phyloP scores from a whole-genome alignment of 2,329 filamentous ascomycete species.

The Parastagonospora avenae region DNA sequence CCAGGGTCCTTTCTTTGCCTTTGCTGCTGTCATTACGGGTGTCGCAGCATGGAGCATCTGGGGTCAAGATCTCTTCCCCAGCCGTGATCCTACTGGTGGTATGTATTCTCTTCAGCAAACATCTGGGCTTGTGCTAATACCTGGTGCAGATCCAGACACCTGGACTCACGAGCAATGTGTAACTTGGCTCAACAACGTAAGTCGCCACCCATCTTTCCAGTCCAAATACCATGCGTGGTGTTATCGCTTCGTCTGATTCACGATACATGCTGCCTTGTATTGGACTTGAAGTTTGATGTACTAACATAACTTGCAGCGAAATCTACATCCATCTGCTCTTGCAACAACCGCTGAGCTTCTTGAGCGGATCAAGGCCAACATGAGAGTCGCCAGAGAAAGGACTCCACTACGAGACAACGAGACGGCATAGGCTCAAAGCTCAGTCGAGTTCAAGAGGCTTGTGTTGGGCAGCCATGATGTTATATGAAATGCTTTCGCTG shows the following conservation, averaged over 20 bases:
- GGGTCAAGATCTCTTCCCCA: conserved; percentile 83
- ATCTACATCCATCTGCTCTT: conserved; percentile 63
- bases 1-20: conserved; percentile 54
- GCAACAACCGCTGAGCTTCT: conserved; percentile 68
- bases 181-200: conserved; percentile 80
- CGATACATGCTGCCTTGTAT: neutral
- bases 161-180: conserved; percentile 84
- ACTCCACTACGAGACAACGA: conserved; percentile 4
- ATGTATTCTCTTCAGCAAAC: conserved; percentile 36
- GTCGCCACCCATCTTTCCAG: too few relatives aligned
- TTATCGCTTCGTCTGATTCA: neutral
- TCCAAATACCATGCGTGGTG: too few relatives aligned
- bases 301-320: conserved; percentile 56
- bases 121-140: conserved; percentile 3
- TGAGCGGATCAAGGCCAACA: conserved; percentile 71
- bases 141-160: conserved; percentile 60
- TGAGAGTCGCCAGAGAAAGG: conserved; percentile 52
- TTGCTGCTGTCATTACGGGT: conserved; percentile 80
- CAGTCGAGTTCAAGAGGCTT: too few relatives aligned
- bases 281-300: neutral
- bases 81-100: conserved; percentile 79
- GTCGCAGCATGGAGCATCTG: conserved; percentile 84
- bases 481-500: neutral
- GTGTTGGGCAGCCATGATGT: too few relatives aligned
- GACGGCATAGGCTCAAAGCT: too few relatives aligned